Conservation (phyloP, 345 rosid species). For the Luvunga scandens region DNA sequence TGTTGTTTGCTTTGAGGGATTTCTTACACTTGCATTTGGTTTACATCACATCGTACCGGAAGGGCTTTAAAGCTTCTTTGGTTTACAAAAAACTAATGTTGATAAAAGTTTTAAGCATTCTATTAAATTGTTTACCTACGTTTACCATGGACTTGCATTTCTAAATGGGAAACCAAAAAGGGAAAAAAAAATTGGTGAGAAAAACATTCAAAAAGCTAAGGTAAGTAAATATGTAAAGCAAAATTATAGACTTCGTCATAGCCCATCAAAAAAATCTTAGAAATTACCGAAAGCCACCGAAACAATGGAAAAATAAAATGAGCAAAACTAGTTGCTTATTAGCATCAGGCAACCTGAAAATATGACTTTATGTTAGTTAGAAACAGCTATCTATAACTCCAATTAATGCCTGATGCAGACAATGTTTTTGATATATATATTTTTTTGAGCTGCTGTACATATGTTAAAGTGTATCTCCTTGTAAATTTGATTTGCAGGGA, state of each 20-base stretch:
- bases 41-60: neutral
- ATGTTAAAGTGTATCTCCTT: neutral
- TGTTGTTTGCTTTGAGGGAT: neutral
- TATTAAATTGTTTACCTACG: neutral
- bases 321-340: neutral
- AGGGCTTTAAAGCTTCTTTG: neutral
- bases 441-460: neutral
- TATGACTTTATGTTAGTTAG: neutral
- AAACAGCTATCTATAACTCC: neutral
- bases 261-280: neutral
- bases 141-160: neutral
- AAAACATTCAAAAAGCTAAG: neutral
- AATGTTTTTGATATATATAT: neutral
- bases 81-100: neutral
- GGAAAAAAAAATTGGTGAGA: neutral
- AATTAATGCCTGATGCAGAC: neutral
- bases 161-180: neutral
- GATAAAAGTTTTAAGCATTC: neutral
- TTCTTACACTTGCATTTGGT: neutral
- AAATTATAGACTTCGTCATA: neutral
- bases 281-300: neutral
- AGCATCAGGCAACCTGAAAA: neutral
- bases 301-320: neutral
- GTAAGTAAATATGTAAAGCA: neutral
- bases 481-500: conserved; percentile 52